Base-by-base conservation (phyloP, 352 stramenopile species). In the Globisporangium acanthophoron region DNA sequence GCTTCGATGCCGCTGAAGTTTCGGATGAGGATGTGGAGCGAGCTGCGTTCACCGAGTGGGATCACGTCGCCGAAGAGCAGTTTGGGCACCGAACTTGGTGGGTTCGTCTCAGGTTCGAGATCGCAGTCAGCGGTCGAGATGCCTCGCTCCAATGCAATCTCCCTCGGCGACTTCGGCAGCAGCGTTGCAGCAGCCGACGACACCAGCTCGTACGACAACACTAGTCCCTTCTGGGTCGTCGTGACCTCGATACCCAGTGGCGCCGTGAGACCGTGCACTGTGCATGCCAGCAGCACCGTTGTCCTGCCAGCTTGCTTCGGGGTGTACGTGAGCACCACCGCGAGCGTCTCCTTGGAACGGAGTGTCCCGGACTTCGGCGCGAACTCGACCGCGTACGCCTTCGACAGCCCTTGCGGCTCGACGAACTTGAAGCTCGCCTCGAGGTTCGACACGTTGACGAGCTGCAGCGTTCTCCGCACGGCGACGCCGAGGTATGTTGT, bases 371-470 rank as follows among this genome's bases (percentile, higher is more conserved):
- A 56, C 27, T 62, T 66, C 0, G 81, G 81, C 8, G 60, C 52
- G 39, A 89, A 80, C 6, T 70, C 67, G 20, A 92, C 61, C 0
- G 12, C 70, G 51, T 77, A 81, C 12, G 75, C 69, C 52, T 71
- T 79, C 16, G 76, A 88, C 4, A 37, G 48, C 8, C 77, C 76
- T 33, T 90, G 70, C 0, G 80, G 81, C 52, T 90, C 80, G 13
- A 78, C 65, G 48, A 90, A 90, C 61, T 90, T 89, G 66, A 92
- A 94, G 1, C 58, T 60, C 18, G 81, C 77, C 33, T 86, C 76
- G 21, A 92, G 73, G 50, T 92, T 94, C 24, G 84, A 94, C 5
- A 90, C 70, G 41, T 94, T 94, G 16, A 90, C 59, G n/a, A 94
- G 72, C 29, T 80, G 47, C 46, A 91, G 35, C 0, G 63, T 77